phyloP scores from a whole-genome alignment of 139 green algal species.

The Ettlia oleoabundans region DNA sequence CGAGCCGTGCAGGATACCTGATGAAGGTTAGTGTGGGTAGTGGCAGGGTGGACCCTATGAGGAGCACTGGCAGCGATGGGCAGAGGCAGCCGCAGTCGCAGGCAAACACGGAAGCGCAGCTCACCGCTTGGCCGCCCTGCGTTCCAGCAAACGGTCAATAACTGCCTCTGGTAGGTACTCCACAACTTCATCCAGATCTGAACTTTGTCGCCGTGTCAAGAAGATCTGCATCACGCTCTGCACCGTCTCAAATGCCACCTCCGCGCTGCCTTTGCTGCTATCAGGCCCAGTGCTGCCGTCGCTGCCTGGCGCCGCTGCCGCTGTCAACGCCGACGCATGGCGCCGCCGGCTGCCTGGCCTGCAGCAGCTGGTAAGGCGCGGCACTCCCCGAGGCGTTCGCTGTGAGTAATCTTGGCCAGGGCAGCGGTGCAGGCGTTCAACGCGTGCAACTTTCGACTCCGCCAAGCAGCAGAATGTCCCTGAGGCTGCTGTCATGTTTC shows the following conservation, averaged over 20 bases:
- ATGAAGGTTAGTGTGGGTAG: too few relatives aligned
- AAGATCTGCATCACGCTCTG: conserved; percentile 23
- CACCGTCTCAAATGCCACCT: conserved; percentile 5
- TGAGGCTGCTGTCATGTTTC: too few relatives aligned
- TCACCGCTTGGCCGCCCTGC: conserved; percentile 7
- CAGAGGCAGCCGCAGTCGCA: too few relatives aligned
- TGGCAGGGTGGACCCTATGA: too few relatives aligned
- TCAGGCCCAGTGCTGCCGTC: neutral
- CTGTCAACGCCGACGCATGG: neutral
- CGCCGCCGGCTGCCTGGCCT: neutral
- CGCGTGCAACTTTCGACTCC: too few relatives aligned
- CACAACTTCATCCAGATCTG: conserved; percentile 2
- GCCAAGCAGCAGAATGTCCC: too few relatives aligned
- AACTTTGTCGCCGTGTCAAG: neutral
- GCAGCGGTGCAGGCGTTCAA: too few relatives aligned
- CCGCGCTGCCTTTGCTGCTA: neutral
- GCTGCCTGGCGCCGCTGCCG: neutral
- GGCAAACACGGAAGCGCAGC: too few relatives aligned
- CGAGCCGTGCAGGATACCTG: too few relatives aligned
- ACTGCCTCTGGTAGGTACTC: conserved; percentile 25
- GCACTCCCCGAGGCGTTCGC: too few relatives aligned
- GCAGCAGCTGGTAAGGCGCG: neutral
- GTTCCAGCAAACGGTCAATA: conserved; percentile 24
- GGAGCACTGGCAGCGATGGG: too few relatives aligned
- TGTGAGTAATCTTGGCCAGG: too few relatives aligned